Conservation (phyloP, 2,329 filamentous ascomycete species). For the Ilyonectria robusta region DNA sequence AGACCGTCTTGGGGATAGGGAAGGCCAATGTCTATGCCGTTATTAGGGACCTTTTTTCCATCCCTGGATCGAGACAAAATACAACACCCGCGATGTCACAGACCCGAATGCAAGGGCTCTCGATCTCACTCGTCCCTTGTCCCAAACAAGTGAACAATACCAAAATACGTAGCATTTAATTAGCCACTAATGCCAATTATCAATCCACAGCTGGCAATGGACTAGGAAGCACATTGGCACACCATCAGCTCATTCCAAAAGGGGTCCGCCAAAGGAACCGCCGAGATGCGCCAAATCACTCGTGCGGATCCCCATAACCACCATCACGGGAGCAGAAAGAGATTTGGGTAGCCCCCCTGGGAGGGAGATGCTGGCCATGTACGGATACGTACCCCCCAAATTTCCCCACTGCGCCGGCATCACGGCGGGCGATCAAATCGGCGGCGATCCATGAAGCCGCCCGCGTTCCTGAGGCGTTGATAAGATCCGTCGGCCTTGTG, state of each 20-base stretch:
- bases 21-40: background rate
- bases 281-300: slow-evolving; percentile 31
- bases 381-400: background rate
- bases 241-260: slow-evolving; percentile 36
- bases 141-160: background rate
- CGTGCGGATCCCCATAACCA: slow-evolving; percentile 35
- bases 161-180: background rate
- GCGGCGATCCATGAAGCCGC: slow-evolving; percentile 24
- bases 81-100: background rate
- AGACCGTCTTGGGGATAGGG: background rate
- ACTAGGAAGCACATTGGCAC: background rate
- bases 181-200: slow-evolving; percentile 15
- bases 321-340: slow-evolving; percentile 34
- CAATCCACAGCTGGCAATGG: background rate
- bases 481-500: slow-evolving; percentile 25
- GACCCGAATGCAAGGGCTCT: background rate
- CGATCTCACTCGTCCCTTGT: background rate
- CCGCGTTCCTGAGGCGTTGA: slow-evolving; percentile 19
- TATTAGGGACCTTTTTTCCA: background rate
- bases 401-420: slow-evolving; percentile 15
- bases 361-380: slow-evolving; percentile 11
- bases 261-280: slow-evolving; percentile 27
- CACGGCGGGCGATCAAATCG: slow-evolving; percentile 23
- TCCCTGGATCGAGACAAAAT: background rate
- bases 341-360: slow-evolving; percentile 26